Conservation (phyloP, 2,329 filamentous ascomycete genomes). For the Colletotrichum camelliae region DNA sequence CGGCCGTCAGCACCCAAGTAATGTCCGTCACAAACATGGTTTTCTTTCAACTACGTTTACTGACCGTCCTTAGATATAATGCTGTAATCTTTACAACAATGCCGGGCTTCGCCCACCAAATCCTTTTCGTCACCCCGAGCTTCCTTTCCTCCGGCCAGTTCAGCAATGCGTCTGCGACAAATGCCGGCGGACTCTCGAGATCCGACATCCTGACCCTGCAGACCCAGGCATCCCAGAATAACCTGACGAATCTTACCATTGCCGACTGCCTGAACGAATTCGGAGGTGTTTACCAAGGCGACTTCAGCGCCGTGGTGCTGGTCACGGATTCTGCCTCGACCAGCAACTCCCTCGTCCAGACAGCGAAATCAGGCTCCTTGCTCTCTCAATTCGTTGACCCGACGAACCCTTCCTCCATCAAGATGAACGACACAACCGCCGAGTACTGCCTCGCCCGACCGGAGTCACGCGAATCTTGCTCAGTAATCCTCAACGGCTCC, state of each 20-base stretch:
- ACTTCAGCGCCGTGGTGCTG: constrained; percentile 39
- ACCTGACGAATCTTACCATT: constrained; percentile 35
- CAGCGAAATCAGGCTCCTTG: constrained; percentile 29
- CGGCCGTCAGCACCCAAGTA: constrained; percentile 52
- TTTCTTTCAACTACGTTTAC: neutral
- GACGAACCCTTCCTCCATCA: constrained; percentile 10
- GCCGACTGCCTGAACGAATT: constrained; percentile 36
- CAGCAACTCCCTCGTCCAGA: constrained; percentile 38
- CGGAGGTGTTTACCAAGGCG: constrained; percentile 33
- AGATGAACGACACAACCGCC: constrained; percentile 26
- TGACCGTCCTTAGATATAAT: constrained; percentile 49
- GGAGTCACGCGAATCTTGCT: constrained; percentile 35
- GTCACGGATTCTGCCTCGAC: constrained; percentile 30
- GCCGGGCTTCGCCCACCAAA: constrained; percentile 34
- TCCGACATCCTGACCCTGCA: constrained; percentile 41
- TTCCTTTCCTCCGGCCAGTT: constrained; percentile 43
- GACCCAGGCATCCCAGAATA: constrained; percentile 30
- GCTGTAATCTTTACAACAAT: constrained; percentile 51
- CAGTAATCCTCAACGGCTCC: constrained; percentile 46
- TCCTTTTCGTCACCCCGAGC: constrained; percentile 38
- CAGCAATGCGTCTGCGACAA: constrained; percentile 37
- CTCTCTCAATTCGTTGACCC: constrained; percentile 20
- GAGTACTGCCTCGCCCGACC: constrained; percentile 15
- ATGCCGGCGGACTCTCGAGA: constrained; percentile 37
- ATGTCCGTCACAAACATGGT: constrained; percentile 43